These are phyloP conservation scores for Lumnitzera racemosa DNA, from an alignment of 345 rosid species.

Conservation along the genomic window DNA sequence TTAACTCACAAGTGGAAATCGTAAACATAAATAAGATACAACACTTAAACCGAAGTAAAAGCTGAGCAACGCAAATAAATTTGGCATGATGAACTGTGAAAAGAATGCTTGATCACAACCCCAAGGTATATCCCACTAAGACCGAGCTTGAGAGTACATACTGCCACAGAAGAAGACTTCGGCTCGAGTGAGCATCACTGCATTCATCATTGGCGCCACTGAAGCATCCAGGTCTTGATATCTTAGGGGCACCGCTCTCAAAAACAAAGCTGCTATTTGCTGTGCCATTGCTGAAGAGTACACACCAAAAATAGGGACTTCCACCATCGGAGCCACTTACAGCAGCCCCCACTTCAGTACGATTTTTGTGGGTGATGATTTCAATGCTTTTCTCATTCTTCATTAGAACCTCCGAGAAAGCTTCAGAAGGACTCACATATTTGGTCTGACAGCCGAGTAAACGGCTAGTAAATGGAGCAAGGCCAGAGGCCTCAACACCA, in stretches of 20 bases:
- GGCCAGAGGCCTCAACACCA: constrained; percentile 39
- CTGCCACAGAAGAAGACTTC: constrained; percentile 14
- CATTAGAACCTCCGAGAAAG: constrained; percentile 48
- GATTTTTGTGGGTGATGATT: constrained; percentile 46
- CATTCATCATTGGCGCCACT: constrained; percentile 67
- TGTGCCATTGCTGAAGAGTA: constrained; percentile 61
- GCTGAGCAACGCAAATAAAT: too few species aligned
- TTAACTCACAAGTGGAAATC: too few species aligned
- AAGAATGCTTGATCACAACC: constrained; percentile 16
- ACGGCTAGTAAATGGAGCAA: constrained; percentile 58
- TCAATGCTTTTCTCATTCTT: constrained; percentile 43
- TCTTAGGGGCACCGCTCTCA: constrained; percentile 49
- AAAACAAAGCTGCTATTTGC: constrained; percentile 45
- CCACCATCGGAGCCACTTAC: constrained; percentile 54
- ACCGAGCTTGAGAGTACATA: constrained; percentile 16
- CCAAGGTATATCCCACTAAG: constrained; percentile 20
- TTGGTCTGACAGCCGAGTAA: constrained; percentile 51
- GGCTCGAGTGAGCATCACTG: constrained; percentile 25
- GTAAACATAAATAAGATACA: too few species aligned
- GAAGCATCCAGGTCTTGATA: constrained; percentile 53
- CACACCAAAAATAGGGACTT: constrained; percentile 68
- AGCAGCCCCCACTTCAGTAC: constrained; percentile 67
- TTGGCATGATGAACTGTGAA: too few species aligned
- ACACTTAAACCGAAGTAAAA: too few species aligned
- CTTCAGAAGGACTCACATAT: constrained; percentile 43